These are phyloP conservation scores for Penicillium griseofulvum DNA, from an alignment of 2,329 filamentous ascomycete species.

Conservation along the genomic window DNA sequence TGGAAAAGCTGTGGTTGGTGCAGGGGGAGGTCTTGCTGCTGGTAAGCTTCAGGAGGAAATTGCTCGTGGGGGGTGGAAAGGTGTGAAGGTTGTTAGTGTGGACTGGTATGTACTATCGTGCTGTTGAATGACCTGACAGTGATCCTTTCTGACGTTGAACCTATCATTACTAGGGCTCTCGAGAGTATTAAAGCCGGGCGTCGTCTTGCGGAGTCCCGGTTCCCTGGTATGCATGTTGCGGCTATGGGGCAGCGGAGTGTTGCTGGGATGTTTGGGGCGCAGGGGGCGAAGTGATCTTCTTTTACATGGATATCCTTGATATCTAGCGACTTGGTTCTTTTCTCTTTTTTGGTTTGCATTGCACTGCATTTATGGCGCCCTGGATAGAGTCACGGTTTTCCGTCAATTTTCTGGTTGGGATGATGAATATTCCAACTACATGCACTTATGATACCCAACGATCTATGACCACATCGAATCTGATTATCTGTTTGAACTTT, in stretches of 20 bases:
- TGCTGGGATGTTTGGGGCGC: conserved; percentile 49
- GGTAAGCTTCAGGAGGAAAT: conserved; percentile 83
- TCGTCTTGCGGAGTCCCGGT: conserved; percentile 71
- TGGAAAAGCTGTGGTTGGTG: conserved; percentile 40
- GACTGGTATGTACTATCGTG: conserved; percentile 63
- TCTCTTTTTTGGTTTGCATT: background rate
- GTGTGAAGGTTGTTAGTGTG: conserved; percentile 73
- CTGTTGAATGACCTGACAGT: conserved; percentile 14
- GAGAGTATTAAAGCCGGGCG: conserved; percentile 76
- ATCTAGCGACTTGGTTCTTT: background rate
- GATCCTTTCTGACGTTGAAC: conserved; percentile 15
- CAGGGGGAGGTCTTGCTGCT: conserved; percentile 72
- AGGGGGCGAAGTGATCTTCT: background rate
- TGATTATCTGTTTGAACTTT: background rate
- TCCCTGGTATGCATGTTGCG: conserved; percentile 62
- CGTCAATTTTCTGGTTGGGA: background rate
- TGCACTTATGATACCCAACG: conserved; percentile 15
- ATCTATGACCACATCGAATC: conserved; percentile 1
- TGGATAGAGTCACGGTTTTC: background rate
- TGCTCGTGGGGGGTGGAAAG: conserved; percentile 61
- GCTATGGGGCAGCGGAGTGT: conserved; percentile 64
- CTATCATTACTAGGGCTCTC: conserved; percentile 59
- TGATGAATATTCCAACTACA: background rate
- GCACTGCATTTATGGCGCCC: background rate
- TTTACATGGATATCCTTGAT: background rate